These are phyloP conservation scores for Cucumis cinereus DNA, from an alignment of 306 rosid genomes.

Conservation along the genomic window DNA sequence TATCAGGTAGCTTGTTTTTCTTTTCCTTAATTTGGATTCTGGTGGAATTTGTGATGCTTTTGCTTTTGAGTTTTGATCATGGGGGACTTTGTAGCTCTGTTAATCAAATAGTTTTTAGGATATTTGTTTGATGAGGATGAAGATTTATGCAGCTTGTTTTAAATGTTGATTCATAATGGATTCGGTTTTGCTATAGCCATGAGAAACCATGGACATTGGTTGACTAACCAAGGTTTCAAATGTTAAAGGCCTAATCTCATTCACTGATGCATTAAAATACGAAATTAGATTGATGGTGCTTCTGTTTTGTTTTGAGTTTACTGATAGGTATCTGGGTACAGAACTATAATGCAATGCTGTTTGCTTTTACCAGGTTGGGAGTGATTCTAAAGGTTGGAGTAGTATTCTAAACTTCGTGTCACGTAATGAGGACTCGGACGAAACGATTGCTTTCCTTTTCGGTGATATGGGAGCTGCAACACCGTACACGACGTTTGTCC, in stretches of 20 bases:
- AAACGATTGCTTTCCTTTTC: conserved; percentile 71
- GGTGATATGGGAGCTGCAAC: conserved; percentile 89
- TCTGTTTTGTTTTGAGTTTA: not conserved
- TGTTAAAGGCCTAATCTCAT: not conserved
- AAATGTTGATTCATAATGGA: not conserved
- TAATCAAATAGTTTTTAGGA: not conserved
- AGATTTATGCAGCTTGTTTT: not conserved
- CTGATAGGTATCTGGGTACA: not conserved
- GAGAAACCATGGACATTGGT: not conserved
- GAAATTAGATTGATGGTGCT: not conserved
- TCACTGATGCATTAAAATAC: not conserved
- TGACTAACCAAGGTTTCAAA: not conserved
- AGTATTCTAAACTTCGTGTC: conserved; percentile 53
- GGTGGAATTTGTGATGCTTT: not conserved
- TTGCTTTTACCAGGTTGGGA: conserved; percentile 50
- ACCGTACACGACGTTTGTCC: conserved; percentile 59
- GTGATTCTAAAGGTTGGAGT: conserved; percentile 72
- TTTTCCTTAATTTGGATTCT: not conserved
- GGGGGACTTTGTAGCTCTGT: not conserved
- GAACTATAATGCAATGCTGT: not conserved
- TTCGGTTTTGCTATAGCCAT: not conserved
- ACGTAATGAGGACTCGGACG: conserved; percentile 48
- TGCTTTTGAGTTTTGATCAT: not conserved
- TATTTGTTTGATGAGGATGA: not conserved
- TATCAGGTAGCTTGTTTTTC: conserved; percentile 39